Evolutionary conservation across 257 asterid genomes (phyloP), one percentile per base, ranked within the genome.

Genomic region (Lithospermum erythrorhizon): DNA sequence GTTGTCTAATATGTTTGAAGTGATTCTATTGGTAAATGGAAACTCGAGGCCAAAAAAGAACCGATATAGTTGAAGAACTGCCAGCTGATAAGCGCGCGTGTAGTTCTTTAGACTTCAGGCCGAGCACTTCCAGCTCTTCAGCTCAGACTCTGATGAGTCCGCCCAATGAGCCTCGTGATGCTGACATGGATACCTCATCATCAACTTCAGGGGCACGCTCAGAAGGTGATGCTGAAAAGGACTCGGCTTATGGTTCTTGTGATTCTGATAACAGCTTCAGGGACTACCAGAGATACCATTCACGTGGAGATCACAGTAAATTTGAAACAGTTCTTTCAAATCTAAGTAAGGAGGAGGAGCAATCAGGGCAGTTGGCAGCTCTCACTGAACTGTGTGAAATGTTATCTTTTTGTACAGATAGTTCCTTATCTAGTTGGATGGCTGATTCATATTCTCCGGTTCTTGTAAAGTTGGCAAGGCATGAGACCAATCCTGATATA

Each of bases 81-180:
- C 99, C 99, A 0, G 94, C 96, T 5, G 99, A 93, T 73, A 93
- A 93, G 76, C 81, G 99, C 69, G 85, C 94, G 1, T 91, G 98
- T 73, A 91, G 78, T 72, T 87, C 94, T 0, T 55, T 79, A 9
- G 96, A 84, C 59, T 77, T 76, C 59, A 73, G 87, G 62, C 90
- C 97, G n/a, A 84, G 89, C 68, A 66, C 95, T 63, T 83, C 95
- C 24, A 81, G 67, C 72, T 83, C 94, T 58, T 75, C 86, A 5
- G 76, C 74, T 61, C 90, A 67, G 57, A 72, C 87, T n/a, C 77
- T 76, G 47, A 68, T 70, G 55, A 79, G 65, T 68, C 66, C 82
- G 15, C 65, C 73, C 59, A 78, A 55, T 3, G 95, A 81, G 74
- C 73, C 81, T 10, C 94, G 70, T 35, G 88, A 81, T 35, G 82